Conservation (phyloP, 1,284 basidiomycete genomes). For the Ganoderma lucidum region DNA sequence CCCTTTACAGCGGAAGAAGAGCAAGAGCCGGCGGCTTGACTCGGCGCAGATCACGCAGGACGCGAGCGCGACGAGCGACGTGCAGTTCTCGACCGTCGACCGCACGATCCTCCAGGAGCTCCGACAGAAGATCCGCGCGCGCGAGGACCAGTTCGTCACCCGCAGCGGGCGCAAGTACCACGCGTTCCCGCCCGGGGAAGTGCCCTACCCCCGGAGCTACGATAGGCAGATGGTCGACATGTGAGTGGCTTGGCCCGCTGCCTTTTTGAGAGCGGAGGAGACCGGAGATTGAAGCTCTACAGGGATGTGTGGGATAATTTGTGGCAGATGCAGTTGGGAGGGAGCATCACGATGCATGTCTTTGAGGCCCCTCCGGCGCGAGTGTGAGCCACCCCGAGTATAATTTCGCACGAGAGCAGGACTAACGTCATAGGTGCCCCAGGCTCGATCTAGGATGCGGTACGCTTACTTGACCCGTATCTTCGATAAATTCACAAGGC, state of each 20-base stretch:
- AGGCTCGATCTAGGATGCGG: conserved; percentile 77
- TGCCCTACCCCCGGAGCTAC: conserved; percentile 73
- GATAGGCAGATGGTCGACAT: conserved; percentile 66
- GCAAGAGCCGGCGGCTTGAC: conserved; percentile 27
- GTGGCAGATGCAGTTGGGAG: conserved; percentile 59
- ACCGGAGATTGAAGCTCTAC: conserved; percentile 24
- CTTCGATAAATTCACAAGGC: neutral
- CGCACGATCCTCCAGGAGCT: conserved; percentile 65
- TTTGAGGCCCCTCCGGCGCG: conserved; percentile 63
- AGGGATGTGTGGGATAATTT: conserved; percentile 77
- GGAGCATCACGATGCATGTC: conserved; percentile 67
- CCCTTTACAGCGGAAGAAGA: conserved; percentile 37
- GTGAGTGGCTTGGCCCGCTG: conserved; percentile 49
- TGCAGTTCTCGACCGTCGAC: conserved; percentile 62
- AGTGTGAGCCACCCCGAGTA: conserved; percentile 55
- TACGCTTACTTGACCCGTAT: conserved; percentile 42
- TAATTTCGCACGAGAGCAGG: conserved; percentile 15
- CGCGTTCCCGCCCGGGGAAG: conserved; percentile 53
- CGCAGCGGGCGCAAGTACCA: conserved; percentile 66
- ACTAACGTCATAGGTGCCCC: conserved; percentile 23
- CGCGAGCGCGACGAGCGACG: conserved; percentile 28
- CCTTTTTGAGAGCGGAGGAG: neutral
- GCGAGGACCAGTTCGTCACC: conserved; percentile 60
- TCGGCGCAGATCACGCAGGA: conserved; percentile 25
- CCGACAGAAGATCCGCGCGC: conserved; percentile 56